Evolutionary conservation across 2,329 filamentous ascomycete genomes (phyloP), one percentile per base, ranked within the genome.

Genomic region (Phyllosticta paracitricarpa): DNA sequence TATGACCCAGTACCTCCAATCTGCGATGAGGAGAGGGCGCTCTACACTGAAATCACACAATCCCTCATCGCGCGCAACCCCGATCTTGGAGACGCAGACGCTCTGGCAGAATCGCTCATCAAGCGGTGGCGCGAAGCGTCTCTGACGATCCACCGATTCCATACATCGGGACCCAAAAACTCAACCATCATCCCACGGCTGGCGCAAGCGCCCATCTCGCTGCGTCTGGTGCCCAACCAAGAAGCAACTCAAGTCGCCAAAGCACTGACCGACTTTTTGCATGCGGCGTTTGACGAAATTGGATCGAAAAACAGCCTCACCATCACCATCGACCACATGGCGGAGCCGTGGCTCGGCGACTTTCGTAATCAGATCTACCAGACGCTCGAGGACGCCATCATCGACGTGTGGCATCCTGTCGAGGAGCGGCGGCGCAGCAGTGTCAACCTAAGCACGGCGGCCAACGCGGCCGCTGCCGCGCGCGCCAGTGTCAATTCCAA

Each of bases 271-370:
- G 71, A 78, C 1, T 95, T 88, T 69, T 79, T 97, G 0, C 75
- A 84, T 55, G 77, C 82, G 12, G 83, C 91, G 66, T 99, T 97
- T 69, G 80, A 79, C 0, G 75, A 81, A 17, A 84, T 97, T 1
- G 86, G 87, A 30, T 93, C 90, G 0, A 87, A 89, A 64, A 99
- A 99, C 69, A 82, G 80, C 5, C 80, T 99, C 40, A 87, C 81
- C 1, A 84, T 99, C 51, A 87, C 86, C 30, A 92, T 99, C 65
- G 91, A 96, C 66, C 94, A 97, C 70, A 88, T 89, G 74, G 93
- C 94, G 0, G 94, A 99, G 70, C 91, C 94, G 0, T 99, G 94
- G 94, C 84, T 99, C 0, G 93, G 94, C 14, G 91, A 97, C 68
- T 91, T 91, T 3, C 85, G 86, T 56, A 97, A 96, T 66, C 85